phyloP scores from a whole-genome alignment of 2,329 filamentous ascomycete genomes.

The Alternaria triticina region DNA sequence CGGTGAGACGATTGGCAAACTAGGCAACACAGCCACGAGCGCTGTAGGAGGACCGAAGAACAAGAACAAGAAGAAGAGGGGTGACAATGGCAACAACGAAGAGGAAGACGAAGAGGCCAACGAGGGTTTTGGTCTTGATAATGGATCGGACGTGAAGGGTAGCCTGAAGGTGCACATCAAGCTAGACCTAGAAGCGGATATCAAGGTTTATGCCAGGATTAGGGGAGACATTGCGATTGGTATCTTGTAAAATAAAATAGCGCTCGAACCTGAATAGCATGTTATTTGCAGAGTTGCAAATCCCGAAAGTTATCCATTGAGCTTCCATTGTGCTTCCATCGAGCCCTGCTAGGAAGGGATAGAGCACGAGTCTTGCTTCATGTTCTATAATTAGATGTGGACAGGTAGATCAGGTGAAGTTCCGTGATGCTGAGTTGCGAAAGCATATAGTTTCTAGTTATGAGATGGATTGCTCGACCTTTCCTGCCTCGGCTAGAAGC shows the following conservation, averaged over 20 bases:
- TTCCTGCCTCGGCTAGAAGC: conserved; percentile 13
- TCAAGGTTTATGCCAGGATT: conserved; percentile 26
- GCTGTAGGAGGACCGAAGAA: not conserved
- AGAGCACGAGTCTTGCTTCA: no score
- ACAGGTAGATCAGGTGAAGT: not conserved
- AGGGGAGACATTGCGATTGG: conserved; percentile 33
- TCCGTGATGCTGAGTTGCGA: not conserved
- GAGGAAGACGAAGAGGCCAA: conserved; percentile 8
- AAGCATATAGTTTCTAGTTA: not conserved
- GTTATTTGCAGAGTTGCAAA: not conserved
- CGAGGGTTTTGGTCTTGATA: conserved; percentile 26
- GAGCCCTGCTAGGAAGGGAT: no score
- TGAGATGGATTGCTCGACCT: not conserved
- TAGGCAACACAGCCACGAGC: conserved; percentile 3
- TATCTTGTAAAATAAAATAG: conserved; percentile 15
- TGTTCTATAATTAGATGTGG: no score
- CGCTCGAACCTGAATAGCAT: not conserved
- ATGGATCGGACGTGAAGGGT: conserved; percentile 29
- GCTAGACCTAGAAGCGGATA: conserved; percentile 30
- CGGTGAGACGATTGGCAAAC: conserved; percentile 12
- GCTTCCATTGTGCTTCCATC: no score
- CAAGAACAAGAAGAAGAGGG: conserved; percentile 2
- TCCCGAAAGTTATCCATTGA: no score
- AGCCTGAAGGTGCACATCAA: conserved; percentile 33
- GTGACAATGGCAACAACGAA: not conserved